Base-by-base conservation (phyloP, 192 early-diverging fungal species). In the Endogone sp. region DNA sequence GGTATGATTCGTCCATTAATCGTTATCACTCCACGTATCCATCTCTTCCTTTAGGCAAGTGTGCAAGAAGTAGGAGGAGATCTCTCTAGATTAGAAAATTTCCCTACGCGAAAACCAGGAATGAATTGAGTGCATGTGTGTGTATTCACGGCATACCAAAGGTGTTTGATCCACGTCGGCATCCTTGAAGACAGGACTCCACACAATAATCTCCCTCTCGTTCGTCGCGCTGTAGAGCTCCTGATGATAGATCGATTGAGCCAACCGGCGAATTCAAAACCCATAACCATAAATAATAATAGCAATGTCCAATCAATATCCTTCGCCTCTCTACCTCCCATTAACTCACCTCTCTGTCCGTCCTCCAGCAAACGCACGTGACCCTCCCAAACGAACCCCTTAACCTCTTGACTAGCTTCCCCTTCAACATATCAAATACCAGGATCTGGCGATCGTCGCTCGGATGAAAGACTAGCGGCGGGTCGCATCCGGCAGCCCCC, bases 191-290 rank as follows among this genome's bases (percentile, higher is more conserved):
- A 77, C 69, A 0, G 75, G 69, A 25, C 71, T 72, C 89, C 89
- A 91, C 3, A 79, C 79, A 2, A 89, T 67, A 26, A 91, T 76
- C 21, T 86, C 78, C 25, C 81, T 69, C 27, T 92, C 88, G 59
- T 75, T 78, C 29, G 85, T 84, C 8, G 85, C 80, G 13, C 85
- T 84, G 58, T 88, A 91, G 11, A 91, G 79, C 75, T 91, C 89
- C 66, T 84, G 37, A 44, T 2, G 61, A 30, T 56, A 0, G 2
- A 29, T 20, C 29, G 25, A 64, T n/a, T 63, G 21, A 37, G 21
- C 22, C 25, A 16, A 65, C 30, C 28, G 44, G 28, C 27, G 4
- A 64, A 21, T 3, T 56, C n/a, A n/a, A n/a, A n/a, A n/a, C n/a
- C n/a, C n/a, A n/a, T 22, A 2, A 4, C 20, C 54, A 49, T 49